phyloP scores from a whole-genome alignment of 768 basidiomycete genomes.

The Tubosaeta sp. region DNA sequence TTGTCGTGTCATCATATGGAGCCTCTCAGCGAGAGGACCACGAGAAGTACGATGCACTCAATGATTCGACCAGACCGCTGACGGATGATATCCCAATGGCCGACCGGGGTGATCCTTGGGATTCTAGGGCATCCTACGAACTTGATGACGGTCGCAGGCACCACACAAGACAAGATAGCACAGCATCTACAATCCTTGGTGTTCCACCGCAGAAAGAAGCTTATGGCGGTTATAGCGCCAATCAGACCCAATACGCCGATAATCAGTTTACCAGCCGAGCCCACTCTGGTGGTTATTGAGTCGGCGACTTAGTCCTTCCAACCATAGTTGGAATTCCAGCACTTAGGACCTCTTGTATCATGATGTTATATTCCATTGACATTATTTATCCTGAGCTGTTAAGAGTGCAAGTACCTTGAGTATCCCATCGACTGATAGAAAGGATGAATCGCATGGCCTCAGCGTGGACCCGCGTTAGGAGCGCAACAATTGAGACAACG shows the following conservation, averaged over 20 bases:
- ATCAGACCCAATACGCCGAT: slow-evolving; percentile 27
- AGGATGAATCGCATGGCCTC: slow-evolving; percentile 23
- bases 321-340: neutral
- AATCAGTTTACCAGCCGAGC: slow-evolving; percentile 28
- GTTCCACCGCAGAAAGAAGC: slow-evolving; percentile 46
- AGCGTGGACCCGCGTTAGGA: slow-evolving; percentile 32
- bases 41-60: slow-evolving; percentile 70
- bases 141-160: slow-evolving; percentile 35
- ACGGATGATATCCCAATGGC: slow-evolving; percentile 61
- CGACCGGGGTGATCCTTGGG: slow-evolving; percentile 67
- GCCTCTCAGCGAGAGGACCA: slow-evolving; percentile 75
- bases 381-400: too few species aligned
- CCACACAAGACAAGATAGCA: slow-evolving; percentile 56
- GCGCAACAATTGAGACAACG: slow-evolving; percentile 26
- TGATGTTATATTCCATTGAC: neutral
- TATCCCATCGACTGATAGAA: slow-evolving; percentile 11
- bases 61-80: slow-evolving; percentile 51
- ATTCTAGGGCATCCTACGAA: slow-evolving; percentile 50
- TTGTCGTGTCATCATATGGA: slow-evolving; percentile 61
- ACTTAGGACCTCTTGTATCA: neutral
- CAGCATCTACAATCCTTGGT: slow-evolving; percentile 52
- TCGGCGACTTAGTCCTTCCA: neutral
- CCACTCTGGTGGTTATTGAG: slow-evolving; percentile 46
- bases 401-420: too few species aligned
- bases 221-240: slow-evolving; percentile 26